Conservation (phyloP, 2,329 filamentous ascomycete genomes). For the Colletotrichum sp. region DNA sequence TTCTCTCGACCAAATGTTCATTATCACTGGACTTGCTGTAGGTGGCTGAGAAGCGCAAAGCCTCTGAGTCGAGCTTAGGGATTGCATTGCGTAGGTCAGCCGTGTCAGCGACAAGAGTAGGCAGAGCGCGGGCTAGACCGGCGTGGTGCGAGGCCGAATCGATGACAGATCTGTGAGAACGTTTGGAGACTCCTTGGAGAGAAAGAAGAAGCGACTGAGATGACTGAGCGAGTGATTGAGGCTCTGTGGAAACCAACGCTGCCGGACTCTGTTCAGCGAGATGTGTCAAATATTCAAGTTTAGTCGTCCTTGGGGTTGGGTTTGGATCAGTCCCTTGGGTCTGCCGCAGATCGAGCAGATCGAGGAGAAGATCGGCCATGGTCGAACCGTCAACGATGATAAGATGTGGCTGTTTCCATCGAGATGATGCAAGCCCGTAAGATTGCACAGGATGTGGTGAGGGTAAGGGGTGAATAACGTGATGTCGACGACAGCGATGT, state of each 20-base stretch:
- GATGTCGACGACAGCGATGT: neutral
- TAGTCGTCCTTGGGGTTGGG: neutral
- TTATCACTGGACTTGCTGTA: slow-evolving; percentile 79
- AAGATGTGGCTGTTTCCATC: neutral
- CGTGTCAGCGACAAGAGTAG: slow-evolving; percentile 69
- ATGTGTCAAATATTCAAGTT: slow-evolving; percentile 74
- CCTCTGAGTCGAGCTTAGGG: slow-evolving; percentile 79
- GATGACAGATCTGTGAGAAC: slow-evolving; percentile 85
- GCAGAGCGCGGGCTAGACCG: slow-evolving; percentile 75
- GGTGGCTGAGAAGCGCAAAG: slow-evolving; percentile 79
- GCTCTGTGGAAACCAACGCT: slow-evolving; percentile 76
- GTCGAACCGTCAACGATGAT: neutral
- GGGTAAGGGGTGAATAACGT: neutral
- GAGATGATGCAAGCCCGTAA: neutral
- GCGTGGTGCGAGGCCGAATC: slow-evolving; percentile 79
- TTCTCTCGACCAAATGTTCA: slow-evolving; percentile 73
- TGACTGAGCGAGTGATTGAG: slow-evolving; percentile 78
- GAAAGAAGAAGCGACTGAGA: slow-evolving; percentile 83
- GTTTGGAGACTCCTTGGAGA: slow-evolving; percentile 86
- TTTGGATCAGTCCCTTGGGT: slow-evolving; percentile 22
- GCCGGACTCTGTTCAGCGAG: slow-evolving; percentile 79
- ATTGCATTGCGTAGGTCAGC: slow-evolving; percentile 73
- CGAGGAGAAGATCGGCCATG: slow-evolving; percentile 78
- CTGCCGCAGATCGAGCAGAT: slow-evolving; percentile 72
- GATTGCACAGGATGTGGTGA: neutral